Conservation (phyloP, 805 yeast genomes). For the Limtongozyma cylindracea region DNA sequence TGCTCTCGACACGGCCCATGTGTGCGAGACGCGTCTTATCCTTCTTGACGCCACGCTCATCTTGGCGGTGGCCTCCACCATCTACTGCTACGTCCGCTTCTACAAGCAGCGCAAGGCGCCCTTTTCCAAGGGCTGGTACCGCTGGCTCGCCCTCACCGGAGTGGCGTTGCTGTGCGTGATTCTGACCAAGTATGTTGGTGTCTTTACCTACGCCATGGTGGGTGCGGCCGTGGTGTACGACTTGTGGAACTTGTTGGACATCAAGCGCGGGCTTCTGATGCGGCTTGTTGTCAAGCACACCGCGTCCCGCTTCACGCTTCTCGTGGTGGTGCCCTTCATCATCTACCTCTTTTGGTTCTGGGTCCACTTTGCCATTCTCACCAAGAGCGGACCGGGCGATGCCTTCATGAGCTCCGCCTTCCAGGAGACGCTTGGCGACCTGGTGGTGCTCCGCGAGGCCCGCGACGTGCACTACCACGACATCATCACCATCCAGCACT, state of each 20-base stretch:
- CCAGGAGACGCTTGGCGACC: constrained; percentile 80
- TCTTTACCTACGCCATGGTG: constrained; percentile 67
- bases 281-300: constrained; percentile 41
- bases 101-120: constrained; percentile 39
- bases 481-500: constrained; percentile 51
- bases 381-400: constrained; percentile 89
- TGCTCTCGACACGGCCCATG: constrained; percentile 74
- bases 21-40: constrained; percentile 74
- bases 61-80: constrained; percentile 57
- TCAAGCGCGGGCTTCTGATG: constrained; percentile 35
- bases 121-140: constrained; percentile 57
- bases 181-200: constrained; percentile 91
- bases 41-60: constrained; percentile 78
- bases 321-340: constrained; percentile 58
- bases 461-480: constrained; percentile 57
- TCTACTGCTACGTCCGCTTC: constrained; percentile 60
- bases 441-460: constrained; percentile 46
- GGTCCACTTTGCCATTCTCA: constrained; percentile 64
- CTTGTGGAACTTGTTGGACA: constrained; percentile 70
- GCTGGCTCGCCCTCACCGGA: constrained; percentile 73
- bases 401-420: constrained; percentile 84
- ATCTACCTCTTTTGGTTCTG: constrained; percentile 80
- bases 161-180: constrained; percentile 73
- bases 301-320: constrained; percentile 39
- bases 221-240: constrained; percentile 75